Evolutionary conservation across 108 stramenopile genomes (phyloP).

Genomic region (Skeletonema marinoi): DNA sequence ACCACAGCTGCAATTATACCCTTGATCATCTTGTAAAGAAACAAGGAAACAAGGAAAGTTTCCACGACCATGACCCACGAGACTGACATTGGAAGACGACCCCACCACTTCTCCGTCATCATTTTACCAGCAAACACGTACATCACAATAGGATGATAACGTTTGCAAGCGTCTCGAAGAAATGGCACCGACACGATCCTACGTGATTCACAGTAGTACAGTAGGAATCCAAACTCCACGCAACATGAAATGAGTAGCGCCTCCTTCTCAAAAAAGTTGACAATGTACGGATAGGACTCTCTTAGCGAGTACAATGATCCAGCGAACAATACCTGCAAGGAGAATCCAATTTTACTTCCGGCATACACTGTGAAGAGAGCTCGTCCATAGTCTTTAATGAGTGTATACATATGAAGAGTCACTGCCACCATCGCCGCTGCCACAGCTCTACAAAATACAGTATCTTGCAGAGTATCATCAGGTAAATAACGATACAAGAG

Average conservation of each 20-base stretch:
- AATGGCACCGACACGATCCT: conserved; percentile 17
- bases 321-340: not conserved
- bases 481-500: conserved; percentile 5
- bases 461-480: not conserved
- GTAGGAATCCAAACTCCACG: conserved; percentile 36
- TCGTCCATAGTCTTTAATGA: not conserved
- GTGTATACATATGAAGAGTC: not conserved
- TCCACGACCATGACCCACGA: not conserved
- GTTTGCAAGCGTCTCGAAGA: conserved; percentile 17
- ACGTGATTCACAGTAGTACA: conserved; percentile 32
- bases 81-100: not conserved
- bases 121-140: not conserved
- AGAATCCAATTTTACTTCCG: not conserved
- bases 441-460: not conserved
- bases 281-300: not conserved
- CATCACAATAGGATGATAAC: conserved; percentile 18
- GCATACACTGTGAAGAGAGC: not conserved
- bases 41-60: not conserved
- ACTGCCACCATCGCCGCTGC: not conserved
- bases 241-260: conserved; percentile 20
- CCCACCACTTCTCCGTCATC: not conserved
- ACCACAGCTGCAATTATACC: not conserved
- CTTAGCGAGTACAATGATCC: not conserved
- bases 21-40: not conserved
- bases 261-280: conserved; percentile 21